Base-by-base conservation (phyloP, 2,329 filamentous ascomycete genomes). In the Diplodia sapinea region DNA sequence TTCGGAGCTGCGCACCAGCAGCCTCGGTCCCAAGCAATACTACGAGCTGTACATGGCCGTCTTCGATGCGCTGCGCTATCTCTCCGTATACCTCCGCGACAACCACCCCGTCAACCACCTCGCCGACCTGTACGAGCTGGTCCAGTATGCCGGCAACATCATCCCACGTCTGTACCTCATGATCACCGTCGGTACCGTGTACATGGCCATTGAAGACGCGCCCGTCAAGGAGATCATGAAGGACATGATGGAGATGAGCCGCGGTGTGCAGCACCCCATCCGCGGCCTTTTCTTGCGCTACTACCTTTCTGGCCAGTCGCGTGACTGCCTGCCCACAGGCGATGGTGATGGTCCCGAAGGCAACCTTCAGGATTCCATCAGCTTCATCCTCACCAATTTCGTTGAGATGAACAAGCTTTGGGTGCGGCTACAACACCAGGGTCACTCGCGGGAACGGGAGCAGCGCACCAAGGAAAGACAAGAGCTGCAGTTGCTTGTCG, bases 201-300 rank as follows among this genome's bases (percentile, higher is more conserved):
- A 99, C 84, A 99, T 99, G 95, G 90, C 92, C 31, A 96, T 99
- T 76, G 91, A 95, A 75, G 95, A 98, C 85, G 95, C 96, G 68
- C 95, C 95, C 0, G 95, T 99, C 73, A 99, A 99, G 82, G 95
- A 99, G 83, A 93, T 99, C 67, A 99, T 99, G 95, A 99, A 99
- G 82, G 95, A 99, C 80, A 99, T 99, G 95, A 99, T 99, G 95
- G 95, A 99, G 81, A 99, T 99, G 95, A 98, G 93, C 81, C 88
- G 95, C 70, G 95, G 95, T 67, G 94, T 99, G 26, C 95, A 99
- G 77, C 95, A 99, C 80, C 95, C 95, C 17, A 94, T 97, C 70
- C 92, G 95, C 68, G 95, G 95, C 20, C 85, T 99, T 66, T 99
- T 99, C 78, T 82, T 99, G 74, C 89, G 95, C 76, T 99, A 99